Evolutionary conservation across 768 basidiomycete species (phyloP), one percentile per base, ranked within the genome.

Genomic region (Rhodosporidiobolus sp.): DNA sequence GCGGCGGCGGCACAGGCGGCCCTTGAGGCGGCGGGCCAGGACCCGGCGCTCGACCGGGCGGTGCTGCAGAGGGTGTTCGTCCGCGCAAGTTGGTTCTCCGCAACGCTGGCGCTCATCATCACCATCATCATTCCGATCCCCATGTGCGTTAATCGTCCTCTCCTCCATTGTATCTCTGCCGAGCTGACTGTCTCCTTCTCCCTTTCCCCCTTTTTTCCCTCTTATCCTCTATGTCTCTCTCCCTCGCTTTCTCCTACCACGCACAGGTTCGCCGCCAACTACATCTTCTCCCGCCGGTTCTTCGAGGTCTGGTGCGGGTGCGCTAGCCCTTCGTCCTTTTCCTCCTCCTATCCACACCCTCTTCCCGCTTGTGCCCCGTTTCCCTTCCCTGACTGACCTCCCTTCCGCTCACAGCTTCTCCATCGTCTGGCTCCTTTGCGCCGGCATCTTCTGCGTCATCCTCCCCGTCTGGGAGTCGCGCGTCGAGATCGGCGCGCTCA

Each of bases 381-480:
- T n/a, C n/a, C n/a, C n/a, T n/a, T n/a, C n/a, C 38, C 7, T 69
- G 69, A 26, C 54, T 55, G 28, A 28, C 54, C 5, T 22, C 20
- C 19, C 6, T 55, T 8, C 32, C 3, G 17, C 24, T 3, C 5
- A 8, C 56, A 57, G 60, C 26, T 20, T 70, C 30, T 52, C 67
- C 0, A 28, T 72, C 67, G 48, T 61, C 22, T 72, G 70, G 70
- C 52, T 62, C 24, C 69, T 68, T n/a, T 24, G 60, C 52, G 57
- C 65, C 28, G 72, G 60, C 16, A 32, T 50, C 48, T 65, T 65
- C 38, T 67, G 63, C 67, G 64, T 66, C 28, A 32, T 95, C 22
- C 92, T 92, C 77, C 94, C 94, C 28, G 82, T 95, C 8, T 95
- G 85, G 82, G 94, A 97, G 83, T 91, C 90, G 64, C 83, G 91